phyloP scores from a whole-genome alignment of 345 rosid genomes.

The Capsella bursapastoris region DNA sequence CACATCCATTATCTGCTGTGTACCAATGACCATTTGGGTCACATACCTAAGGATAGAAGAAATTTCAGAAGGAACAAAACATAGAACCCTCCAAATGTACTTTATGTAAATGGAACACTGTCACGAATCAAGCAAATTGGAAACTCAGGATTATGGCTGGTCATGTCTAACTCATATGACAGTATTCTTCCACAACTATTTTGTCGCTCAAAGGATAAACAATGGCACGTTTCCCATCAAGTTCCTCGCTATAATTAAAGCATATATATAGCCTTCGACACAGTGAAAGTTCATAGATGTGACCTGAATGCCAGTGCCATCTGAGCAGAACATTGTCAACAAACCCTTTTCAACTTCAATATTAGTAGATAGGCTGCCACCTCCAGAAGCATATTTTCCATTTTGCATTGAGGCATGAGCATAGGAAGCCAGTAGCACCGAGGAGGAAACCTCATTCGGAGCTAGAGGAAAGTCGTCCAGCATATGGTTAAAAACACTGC shows the following conservation, averaged over 20 bases:
- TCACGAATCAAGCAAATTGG: conserved; percentile 25
- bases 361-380: conserved; percentile 62
- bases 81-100: conserved; percentile 20
- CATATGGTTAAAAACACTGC: conserved; percentile 91
- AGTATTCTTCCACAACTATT: conserved; percentile 18
- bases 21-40: conserved; percentile 98
- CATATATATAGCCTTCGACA: conserved; percentile 22
- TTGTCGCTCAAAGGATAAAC: neutral
- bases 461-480: conserved; percentile 94
- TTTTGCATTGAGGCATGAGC: conserved; percentile 64
- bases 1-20: conserved; percentile 79
- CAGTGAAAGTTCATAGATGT: conserved; percentile 30
- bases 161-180: conserved; percentile 25
- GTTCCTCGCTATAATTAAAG: conserved; percentile 10
- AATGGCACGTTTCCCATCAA: conserved; percentile 10
- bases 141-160: conserved; percentile 19
- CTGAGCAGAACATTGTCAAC: conserved; percentile 80
- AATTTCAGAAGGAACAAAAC: conserved; percentile 24
- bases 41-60: conserved; percentile 68
- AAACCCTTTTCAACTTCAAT: conserved; percentile 94
- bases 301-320: conserved; percentile 85
- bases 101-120: neutral
- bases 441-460: conserved; percentile 85
- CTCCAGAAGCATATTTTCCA: conserved; percentile 74
- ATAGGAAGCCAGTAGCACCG: conserved; percentile 80